These are phyloP conservation scores for Trichoderma atrobrunneum DNA, from an alignment of 2,329 filamentous ascomycete species.

Conservation along the genomic window DNA sequence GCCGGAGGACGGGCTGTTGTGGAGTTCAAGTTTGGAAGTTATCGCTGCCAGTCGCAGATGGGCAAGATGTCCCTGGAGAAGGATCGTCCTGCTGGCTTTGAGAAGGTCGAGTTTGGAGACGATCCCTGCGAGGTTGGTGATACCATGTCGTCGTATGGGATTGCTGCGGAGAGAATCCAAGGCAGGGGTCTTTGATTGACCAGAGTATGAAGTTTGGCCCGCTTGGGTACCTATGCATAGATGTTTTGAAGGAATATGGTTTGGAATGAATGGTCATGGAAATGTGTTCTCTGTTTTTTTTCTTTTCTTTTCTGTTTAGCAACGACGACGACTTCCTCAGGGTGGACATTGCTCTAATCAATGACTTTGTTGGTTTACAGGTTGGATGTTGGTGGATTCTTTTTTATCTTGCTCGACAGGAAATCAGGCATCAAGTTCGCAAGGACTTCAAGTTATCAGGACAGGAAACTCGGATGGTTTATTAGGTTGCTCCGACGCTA, in stretches of 20 bases:
- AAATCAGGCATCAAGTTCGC: neutral
- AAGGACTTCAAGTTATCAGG: neutral
- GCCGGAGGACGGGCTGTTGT: slow-evolving; percentile 33
- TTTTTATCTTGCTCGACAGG: neutral
- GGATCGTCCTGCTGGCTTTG: slow-evolving; percentile 34
- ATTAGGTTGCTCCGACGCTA: neutral
- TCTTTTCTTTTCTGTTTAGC: neutral
- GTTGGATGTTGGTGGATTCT: neutral
- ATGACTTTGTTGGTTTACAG: neutral
- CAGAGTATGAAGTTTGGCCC: neutral
- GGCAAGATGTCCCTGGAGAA: slow-evolving; percentile 42
- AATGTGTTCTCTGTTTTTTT: neutral
- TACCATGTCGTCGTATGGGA: slow-evolving; percentile 29
- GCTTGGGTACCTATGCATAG: neutral
- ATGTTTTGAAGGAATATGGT: neutral
- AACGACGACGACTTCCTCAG: neutral
- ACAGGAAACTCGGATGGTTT: neutral
- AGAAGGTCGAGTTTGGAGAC: slow-evolving; percentile 38
- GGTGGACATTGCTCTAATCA: neutral
- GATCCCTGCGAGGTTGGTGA: slow-evolving; percentile 40
- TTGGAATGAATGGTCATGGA: neutral
- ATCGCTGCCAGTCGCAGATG: slow-evolving; percentile 52
- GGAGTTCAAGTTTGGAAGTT: slow-evolving; percentile 55
- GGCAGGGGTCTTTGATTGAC: slow-evolving; percentile 31
- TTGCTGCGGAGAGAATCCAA: slow-evolving; percentile 35